Conservation (phyloP, 805 yeast species). For the Metschnikowia colocasiae region DNA sequence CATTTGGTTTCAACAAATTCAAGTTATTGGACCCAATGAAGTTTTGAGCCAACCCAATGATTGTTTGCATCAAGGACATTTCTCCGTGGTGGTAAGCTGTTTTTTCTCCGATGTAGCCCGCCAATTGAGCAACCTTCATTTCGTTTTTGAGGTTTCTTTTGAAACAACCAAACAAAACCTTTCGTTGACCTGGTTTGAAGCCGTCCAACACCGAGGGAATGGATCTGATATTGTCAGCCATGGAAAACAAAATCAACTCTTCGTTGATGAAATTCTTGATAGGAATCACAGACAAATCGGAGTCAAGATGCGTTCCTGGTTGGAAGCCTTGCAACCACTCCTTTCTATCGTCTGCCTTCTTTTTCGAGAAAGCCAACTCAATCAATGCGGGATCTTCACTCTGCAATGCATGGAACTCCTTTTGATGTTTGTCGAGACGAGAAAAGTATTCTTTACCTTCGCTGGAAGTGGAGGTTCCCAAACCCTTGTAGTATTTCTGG, state of each 20-base stretch:
- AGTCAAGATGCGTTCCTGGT: slow-evolving; percentile 91
- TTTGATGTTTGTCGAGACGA: slow-evolving; percentile 79
- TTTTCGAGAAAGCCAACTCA: slow-evolving; percentile 91
- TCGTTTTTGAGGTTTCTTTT: slow-evolving; percentile 73
- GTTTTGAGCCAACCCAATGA: slow-evolving; percentile 91
- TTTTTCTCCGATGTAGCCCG: slow-evolving; percentile 82
- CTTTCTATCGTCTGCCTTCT: slow-evolving; percentile 94
- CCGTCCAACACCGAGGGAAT: slow-evolving; percentile 95
- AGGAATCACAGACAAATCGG: slow-evolving; percentile 70
- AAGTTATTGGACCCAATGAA: slow-evolving; percentile 90
- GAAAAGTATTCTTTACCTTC: slow-evolving; percentile 89
- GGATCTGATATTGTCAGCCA: slow-evolving; percentile 95
- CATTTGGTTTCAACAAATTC: slow-evolving; percentile 81
- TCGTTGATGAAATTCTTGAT: slow-evolving; percentile 92
- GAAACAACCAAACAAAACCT: slow-evolving; percentile 84
- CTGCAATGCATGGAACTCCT: slow-evolving; percentile 76
- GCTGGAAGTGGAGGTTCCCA: slow-evolving; percentile 85
- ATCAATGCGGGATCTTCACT: slow-evolving; percentile 73
- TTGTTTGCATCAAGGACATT: slow-evolving; percentile 79
- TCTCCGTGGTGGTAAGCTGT: slow-evolving; percentile 98
- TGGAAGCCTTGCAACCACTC: slow-evolving; percentile 90
- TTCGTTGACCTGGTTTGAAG: slow-evolving; percentile 94
- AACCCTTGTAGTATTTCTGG: slow-evolving; percentile 95
- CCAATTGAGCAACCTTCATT: slow-evolving; percentile 85
- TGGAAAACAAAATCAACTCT: slow-evolving; percentile 88